Evolutionary conservation across 306 rosid species (phyloP), one percentile per base, ranked within the genome.

Genomic region (Dalbergia oliveri): DNA sequence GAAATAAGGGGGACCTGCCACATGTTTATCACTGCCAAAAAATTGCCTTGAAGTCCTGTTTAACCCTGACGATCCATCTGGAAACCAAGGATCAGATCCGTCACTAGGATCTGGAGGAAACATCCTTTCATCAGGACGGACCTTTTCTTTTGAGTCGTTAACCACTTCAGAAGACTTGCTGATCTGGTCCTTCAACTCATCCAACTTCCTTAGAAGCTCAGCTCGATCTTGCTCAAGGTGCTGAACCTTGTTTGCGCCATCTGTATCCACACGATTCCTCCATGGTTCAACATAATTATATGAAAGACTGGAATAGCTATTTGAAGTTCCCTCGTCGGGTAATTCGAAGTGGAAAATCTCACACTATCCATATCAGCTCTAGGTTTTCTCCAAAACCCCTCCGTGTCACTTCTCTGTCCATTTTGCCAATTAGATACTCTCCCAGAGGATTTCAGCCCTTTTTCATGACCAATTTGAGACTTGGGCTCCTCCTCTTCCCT

Each of bases 121-220:
- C 86, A 80, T 71, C 79, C 88, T 84, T 67, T 84, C 94, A 77
- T 87, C 88, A 54, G 76, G 73, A 37, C 81, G 79, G 65, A 81
- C 80, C 64, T 82, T 91, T 80, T 90, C 97, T 81, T 88, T 93
- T 7, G 88, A 81, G 69, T 86, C 91, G 72, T 80, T 86, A 34
- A 50, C 85, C 75, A 86, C 69, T 87, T 89, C 84, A 80, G 96
- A 88, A 58, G 98, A 92, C 87, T 87, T 90, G 56, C 89, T 81
- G 15, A 95, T 90, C 72, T 89, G 96, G 60, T 83, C 92, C 87
- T 92, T 91, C 51, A 95, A 82, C 84, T 95, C 98, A 69, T 93
- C 94, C 82, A 95, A 84, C 88, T 95, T 95, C 91, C 94, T 90
- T 53, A 93, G 87, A 87, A 95, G 96, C 82, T 91, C 98, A 2